A percentile compares a stretch with the other conserved stretches of the same genome.
These are phyloP conservation scores for Populus euphratica DNA, from an alignment of 345 rosid genomes.

Conservation along the genomic window DNA sequence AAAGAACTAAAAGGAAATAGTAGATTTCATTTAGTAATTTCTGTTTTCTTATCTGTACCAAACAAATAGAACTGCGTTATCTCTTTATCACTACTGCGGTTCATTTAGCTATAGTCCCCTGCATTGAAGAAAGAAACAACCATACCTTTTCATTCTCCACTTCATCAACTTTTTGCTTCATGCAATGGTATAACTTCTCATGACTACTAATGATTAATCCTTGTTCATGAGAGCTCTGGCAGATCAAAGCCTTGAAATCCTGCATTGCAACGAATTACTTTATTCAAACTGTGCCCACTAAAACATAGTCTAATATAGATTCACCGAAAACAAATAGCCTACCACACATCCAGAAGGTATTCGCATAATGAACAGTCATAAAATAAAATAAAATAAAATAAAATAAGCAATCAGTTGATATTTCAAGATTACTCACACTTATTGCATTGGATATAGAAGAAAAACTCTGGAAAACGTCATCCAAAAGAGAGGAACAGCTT, in stretches of 20 bases:
- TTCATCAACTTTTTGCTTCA: conserved; percentile 45
- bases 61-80: no score
- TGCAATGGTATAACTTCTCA: conserved; percentile 34
- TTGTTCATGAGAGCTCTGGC: conserved; percentile 46
- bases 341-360: neutral
- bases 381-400: neutral
- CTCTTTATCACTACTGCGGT: neutral
- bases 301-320: neutral
- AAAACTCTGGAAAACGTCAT: conserved; percentile 58
- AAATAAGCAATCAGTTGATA: neutral
- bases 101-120: no score
- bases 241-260: conserved; percentile 56
- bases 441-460: conserved; percentile 38
- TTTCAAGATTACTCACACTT: conserved; percentile 47
- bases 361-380: neutral
- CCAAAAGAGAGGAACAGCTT: conserved; percentile 41
- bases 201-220: conserved; percentile 37
- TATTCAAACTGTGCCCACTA: neutral
- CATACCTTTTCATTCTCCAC: conserved; percentile 68
- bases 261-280: conserved; percentile 25
- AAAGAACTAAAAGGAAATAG: neutral
- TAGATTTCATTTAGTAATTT: neutral
- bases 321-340: neutral
- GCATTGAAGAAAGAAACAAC: neutral
- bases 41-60: no score